These are phyloP conservation scores for Emericellopsis cladophorae DNA, from an alignment of 2,329 filamentous ascomycete species.

Conservation along the genomic window DNA sequence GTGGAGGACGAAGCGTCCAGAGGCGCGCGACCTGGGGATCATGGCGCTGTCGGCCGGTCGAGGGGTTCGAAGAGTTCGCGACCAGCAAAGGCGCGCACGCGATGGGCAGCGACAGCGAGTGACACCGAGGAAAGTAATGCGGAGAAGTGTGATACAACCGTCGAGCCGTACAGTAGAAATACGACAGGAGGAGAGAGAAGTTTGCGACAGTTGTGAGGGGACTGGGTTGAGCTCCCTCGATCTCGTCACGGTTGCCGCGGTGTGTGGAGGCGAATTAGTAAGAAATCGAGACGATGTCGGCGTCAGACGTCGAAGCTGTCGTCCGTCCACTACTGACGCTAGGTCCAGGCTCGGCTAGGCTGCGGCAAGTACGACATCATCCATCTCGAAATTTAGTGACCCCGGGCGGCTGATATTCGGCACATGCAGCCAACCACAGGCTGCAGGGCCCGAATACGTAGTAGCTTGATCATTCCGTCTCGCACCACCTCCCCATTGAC, in stretches of 20 bases:
- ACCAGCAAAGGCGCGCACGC: conserved; percentile 1
- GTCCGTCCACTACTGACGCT: no score
- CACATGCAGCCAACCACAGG: no score
- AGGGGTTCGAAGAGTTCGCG: background rate
- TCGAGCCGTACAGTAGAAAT: background rate
- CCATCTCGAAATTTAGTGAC: no score
- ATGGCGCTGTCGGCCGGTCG: conserved; percentile 11
- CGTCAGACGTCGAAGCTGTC: background rate
- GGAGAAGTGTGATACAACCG: background rate
- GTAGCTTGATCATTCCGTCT: no score
- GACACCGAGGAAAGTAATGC: background rate
- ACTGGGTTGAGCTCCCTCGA: background rate
- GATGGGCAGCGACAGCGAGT: background rate
- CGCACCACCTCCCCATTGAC: no score
- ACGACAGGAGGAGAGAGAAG: background rate
- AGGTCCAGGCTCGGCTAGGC: no score
- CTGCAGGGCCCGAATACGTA: no score
- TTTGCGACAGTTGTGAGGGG: background rate
- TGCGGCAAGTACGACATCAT: no score
- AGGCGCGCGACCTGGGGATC: conserved; percentile 27
- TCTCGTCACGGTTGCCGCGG: background rate
- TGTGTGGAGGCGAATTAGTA: conserved; percentile 1
- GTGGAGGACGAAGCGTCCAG: conserved; percentile 24
- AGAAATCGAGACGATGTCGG: background rate
- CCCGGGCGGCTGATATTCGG: no score